Base-by-base conservation (phyloP, 2,329 filamentous ascomycete genomes). In the Berkeleyomyces basicola region DNA sequence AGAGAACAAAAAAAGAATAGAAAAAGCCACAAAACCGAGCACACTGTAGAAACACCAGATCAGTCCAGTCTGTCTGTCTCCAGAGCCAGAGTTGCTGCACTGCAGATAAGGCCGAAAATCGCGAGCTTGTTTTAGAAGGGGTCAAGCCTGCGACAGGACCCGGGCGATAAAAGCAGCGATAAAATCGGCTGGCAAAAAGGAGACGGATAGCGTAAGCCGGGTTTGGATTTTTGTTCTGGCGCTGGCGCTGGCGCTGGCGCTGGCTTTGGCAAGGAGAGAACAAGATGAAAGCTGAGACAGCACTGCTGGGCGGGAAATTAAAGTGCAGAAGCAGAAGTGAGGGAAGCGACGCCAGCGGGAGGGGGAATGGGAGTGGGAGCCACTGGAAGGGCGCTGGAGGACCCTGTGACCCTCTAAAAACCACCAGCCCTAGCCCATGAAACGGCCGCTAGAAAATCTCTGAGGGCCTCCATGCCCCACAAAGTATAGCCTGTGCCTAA, bases 81-180 rank as follows among this genome's bases (percentile, higher is more conserved):
- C 9, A 55, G 31, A 39, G 10, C 44, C 14, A 47, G 23, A 47
- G 44, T 47, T 47, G n/a, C 44, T 47, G 7, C n/a, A 6, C 23
- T 47, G 44, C 23, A 16, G 49, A 39, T 55, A 55, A 55, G 49
- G 49, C 49, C 49, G 49, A 55, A 39, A 55, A 55, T 39, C 49
- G 49, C 49, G 49, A 55, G 23, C 49, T 55, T 55, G 49, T 55
- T 39, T 55, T 37, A 55, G 36, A 55, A 55, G 9, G 16, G n/a
- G 49, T 23, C 23, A 23, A 23, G 23, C 23, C 23, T 23, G 23
- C 23, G 23, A 23, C 23, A 23, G 23, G 23, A 23, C 23, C 23
- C 23, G 37, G 37, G 14, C 37, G n/a, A 33, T 66, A 72, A 68
- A 65, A 74, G n/a, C 31, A 40, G 3, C 33, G 33, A 44, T 43